These are phyloP conservation scores for Syncephalis plumigaleata DNA, from an alignment of 371 early-diverging fungal species.

Conservation along the genomic window DNA sequence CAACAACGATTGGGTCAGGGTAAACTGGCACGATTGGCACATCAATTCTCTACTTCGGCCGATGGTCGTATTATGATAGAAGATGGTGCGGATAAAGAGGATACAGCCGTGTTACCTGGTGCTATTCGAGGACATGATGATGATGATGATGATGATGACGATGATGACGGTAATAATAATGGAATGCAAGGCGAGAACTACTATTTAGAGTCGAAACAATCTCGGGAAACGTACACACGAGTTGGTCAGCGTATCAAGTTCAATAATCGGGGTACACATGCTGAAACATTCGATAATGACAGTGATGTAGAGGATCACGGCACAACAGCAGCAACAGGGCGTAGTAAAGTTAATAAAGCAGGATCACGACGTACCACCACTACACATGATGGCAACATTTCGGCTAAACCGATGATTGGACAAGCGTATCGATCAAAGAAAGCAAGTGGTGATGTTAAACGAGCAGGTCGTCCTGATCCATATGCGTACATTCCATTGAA, in stretches of 20 bases:
- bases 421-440: constrained; percentile 44
- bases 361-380: neutral
- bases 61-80: constrained; percentile 70
- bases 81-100: constrained; percentile 27
- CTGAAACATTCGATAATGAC: constrained; percentile 25
- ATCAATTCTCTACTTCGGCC: constrained; percentile 37
- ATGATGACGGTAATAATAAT: constrained; percentile 20
- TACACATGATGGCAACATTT: constrained; percentile 5
- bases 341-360: too few relatives aligned
- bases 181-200: constrained; percentile 45
- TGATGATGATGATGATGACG: constrained; percentile 13
- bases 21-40: constrained; percentile 18
- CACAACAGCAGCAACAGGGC: constrained; percentile 14
- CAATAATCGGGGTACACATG: constrained; percentile 39
- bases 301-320: constrained; percentile 31
- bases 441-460: constrained; percentile 90
- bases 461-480: constrained; percentile 73
- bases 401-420: constrained; percentile 18
- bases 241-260: constrained; percentile 78
- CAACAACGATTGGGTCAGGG: constrained; percentile 8
- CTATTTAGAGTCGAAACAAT: constrained; percentile 62
- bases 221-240: constrained; percentile 73
- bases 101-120: neutral
- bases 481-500: constrained; percentile 87
- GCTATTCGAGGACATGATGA: constrained; percentile 6